Base-by-base conservation (phyloP, 1,139 yeast genomes). In the Hyphopichia burtonii region DNA sequence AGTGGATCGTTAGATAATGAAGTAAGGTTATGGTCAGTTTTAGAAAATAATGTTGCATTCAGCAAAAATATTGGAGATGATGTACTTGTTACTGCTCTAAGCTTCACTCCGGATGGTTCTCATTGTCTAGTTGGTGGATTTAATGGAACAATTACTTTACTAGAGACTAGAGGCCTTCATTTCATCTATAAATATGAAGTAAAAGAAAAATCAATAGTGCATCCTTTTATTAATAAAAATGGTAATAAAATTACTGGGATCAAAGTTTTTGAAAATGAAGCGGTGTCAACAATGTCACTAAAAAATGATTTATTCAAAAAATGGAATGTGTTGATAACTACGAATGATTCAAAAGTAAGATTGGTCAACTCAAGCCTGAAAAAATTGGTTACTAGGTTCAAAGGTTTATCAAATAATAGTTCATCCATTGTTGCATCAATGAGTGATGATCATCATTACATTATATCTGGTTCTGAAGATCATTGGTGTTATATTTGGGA, bases 1-100 rank as follows among this genome's bases (percentile, higher is more conserved):
- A 83, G 91, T 48, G 95, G 96, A 2, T 85, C 94, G 37, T 70
- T 90, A 48, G 96, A 89, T 56, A 85, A 86, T 48, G 72, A 78
- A 34, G 74, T 88, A n/a, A 65, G 95, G 44, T 65, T 91, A 18
- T 88, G 96, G 96, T 85, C 93, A 2, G 83, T 91, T 30, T 71
- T 91, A 35, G 97, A 90, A 45, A 54, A 57, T 8, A 53, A 52
- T 12, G 63, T 71, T 22, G 65, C 76, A 0, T 73, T 55, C 46
- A 54, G 53, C 18, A 59, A 55, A 27, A 56, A 68, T 46, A 51
- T 73, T 41, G 78, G 76, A 3, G 80, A 80, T 45, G 80, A 82
- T 41, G 82, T 83, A 14, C 63, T 83, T 44, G 77, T 87, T 11
- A 86, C 95, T 0, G 87, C 94, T 1, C 71, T 84, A 30, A 76